These are phyloP conservation scores for Hebeloma cylindrosporum DNA, from an alignment of 768 basidiomycete genomes.

Conservation along the genomic window DNA sequence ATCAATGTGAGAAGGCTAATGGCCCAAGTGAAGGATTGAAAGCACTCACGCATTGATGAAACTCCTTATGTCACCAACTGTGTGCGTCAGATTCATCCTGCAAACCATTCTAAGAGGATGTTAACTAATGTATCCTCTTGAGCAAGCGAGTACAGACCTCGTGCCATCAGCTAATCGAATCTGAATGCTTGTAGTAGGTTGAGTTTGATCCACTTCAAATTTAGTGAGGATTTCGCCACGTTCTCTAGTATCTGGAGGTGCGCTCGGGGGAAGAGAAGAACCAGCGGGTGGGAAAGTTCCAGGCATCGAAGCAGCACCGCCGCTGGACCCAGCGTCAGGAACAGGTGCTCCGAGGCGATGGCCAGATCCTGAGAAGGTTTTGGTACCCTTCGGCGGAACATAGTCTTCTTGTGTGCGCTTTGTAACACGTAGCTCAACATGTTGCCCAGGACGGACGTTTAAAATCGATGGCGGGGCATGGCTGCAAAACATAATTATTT, in stretches of 20 bases:
- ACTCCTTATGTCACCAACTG: slow-evolving; percentile 77
- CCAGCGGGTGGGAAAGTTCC: slow-evolving; percentile 51
- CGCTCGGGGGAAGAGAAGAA: slow-evolving; percentile 16
- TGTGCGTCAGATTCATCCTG: slow-evolving; percentile 90
- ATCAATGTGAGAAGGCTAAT: slow-evolving; percentile 1
- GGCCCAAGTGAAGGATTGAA: not conserved
- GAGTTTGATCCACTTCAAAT: slow-evolving; percentile 80
- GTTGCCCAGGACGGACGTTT: slow-evolving; percentile 73
- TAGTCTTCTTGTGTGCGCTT: slow-evolving; percentile 75
- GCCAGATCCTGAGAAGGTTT: slow-evolving; percentile 70
- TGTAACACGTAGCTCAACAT: slow-evolving; percentile 78
- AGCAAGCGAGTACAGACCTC: slow-evolving; percentile 45
- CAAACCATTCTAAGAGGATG: slow-evolving; percentile 60
- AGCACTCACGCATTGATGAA: slow-evolving; percentile 86
- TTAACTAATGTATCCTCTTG: not conserved
- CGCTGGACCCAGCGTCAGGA: slow-evolving; percentile 36
- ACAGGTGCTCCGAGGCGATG: slow-evolving; percentile 80
- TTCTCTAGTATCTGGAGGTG: slow-evolving; percentile 23
- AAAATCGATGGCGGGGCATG: slow-evolving; percentile 78
- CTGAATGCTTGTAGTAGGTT: slow-evolving; percentile 88
- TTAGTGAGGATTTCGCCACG: slow-evolving; percentile 43
- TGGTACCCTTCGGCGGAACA: slow-evolving; percentile 49
- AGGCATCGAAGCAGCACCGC: slow-evolving; percentile 44
- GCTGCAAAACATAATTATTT: slow-evolving; percentile 34
- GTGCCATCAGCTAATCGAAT: slow-evolving; percentile 90